Evolutionary conservation across 768 basidiomycete species (phyloP).

Genomic region (Tubosaeta sp.): DNA sequence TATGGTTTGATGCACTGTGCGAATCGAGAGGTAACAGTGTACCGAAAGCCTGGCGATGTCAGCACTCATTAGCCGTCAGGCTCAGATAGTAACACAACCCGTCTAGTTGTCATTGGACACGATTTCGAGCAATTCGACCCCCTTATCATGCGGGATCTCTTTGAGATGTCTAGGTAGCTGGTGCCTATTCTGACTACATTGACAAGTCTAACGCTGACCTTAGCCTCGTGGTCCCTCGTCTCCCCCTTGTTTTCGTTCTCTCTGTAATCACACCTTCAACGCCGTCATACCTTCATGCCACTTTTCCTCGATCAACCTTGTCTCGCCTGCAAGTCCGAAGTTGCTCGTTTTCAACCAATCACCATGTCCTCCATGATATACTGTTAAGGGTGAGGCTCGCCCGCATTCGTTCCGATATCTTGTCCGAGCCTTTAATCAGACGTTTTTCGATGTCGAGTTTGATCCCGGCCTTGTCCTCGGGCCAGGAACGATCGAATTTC

Average conservation of each 20-base stretch:
- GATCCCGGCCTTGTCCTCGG: constrained; percentile 61
- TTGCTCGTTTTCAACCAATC: constrained; percentile 48
- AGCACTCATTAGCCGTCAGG: constrained; percentile 6
- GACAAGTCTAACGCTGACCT: not conserved
- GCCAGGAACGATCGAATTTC: constrained; percentile 48
- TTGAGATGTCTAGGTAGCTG: constrained; percentile 65
- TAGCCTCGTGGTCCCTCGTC: constrained; percentile 48
- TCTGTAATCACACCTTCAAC: constrained; percentile 53
- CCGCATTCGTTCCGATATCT: not conserved
- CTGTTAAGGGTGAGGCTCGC: constrained; percentile 44
- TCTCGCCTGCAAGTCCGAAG: constrained; percentile 52
- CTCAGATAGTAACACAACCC: constrained; percentile 21
- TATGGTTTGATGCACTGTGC: constrained; percentile 52
- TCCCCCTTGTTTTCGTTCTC: constrained; percentile 66
- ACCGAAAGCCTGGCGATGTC: not conserved
- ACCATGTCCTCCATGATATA: constrained; percentile 47
- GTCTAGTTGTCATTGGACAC: constrained; percentile 60
- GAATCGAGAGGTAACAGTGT: constrained; percentile 35
- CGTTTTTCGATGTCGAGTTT: constrained; percentile 62
- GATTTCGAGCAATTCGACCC: constrained; percentile 74
- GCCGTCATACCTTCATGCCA: constrained; percentile 53
- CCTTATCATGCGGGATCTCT: constrained; percentile 58
- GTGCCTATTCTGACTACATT: not conserved
- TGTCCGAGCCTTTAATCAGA: constrained; percentile 31
- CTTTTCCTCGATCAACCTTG: constrained; percentile 58